A percentile compares a stretch with the other conserved stretches of the same genome.
phyloP scores from a whole-genome alignment of 2,329 filamentous ascomycete species.

The Arachnopeziza araneosa region DNA sequence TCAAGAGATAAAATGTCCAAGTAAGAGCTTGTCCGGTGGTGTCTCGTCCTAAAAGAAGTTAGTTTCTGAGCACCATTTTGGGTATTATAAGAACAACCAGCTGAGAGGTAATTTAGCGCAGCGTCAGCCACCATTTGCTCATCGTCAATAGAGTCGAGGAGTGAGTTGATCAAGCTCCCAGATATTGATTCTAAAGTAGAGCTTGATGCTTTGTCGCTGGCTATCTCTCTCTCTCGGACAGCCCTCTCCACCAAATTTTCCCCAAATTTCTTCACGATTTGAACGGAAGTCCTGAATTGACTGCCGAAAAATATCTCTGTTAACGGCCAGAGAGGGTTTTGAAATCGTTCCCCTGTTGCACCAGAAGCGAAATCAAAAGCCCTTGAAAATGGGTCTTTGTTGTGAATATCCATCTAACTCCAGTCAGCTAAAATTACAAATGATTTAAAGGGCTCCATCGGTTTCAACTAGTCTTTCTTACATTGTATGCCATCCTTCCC shows the following conservation, averaged over 20 bases:
- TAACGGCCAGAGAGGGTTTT: constrained; percentile 58
- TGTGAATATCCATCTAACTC: constrained; percentile 56
- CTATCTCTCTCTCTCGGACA: constrained; percentile 34
- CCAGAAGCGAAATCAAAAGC: constrained; percentile 60
- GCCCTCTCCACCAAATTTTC: constrained; percentile 51
- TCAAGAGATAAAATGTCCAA: constrained; percentile 57
- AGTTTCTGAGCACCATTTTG: background rate
- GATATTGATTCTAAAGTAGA: constrained; percentile 35
- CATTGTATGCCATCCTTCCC: constrained; percentile 63
- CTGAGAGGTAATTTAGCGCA: constrained; percentile 61
- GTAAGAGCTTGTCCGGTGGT: constrained; percentile 61
- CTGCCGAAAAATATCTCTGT: constrained; percentile 49
- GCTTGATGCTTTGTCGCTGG: constrained; percentile 12
- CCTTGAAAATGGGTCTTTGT: constrained; percentile 52
- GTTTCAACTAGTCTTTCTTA: constrained; percentile 15
- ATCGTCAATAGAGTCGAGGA: constrained; percentile 51
- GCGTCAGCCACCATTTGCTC: constrained; percentile 55
- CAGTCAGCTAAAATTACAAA: background rate
- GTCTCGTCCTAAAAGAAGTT: constrained; percentile 42
- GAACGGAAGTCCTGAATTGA: constrained; percentile 44
- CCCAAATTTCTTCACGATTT: constrained; percentile 50
- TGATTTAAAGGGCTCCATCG: background rate
- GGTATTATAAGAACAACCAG: constrained; percentile 32
- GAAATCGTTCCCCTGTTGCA: constrained; percentile 54
- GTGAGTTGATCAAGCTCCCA: constrained; percentile 53